A percentile compares a stretch with the other conserved stretches of the same genome.
Evolutionary conservation across 345 rosid genomes (phyloP).

Genomic region (Tarenaya hassleriana): DNA sequence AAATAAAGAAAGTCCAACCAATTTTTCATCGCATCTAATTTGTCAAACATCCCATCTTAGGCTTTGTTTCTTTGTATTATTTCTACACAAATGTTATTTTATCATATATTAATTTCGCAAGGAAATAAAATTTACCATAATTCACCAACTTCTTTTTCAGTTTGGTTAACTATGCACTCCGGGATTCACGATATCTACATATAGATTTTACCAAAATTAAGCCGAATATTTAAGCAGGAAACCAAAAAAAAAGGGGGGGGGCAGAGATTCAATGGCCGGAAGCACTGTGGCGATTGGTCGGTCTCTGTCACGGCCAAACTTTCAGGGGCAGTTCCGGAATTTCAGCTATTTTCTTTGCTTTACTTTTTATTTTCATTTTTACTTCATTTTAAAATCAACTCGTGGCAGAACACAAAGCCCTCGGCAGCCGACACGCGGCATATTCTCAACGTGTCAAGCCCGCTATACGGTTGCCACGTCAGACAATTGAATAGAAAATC

Average conservation of each 20-base stretch:
- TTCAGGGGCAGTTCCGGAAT: not conserved
- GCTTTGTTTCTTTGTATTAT: conserved; percentile 6
- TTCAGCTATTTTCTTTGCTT: not conserved
- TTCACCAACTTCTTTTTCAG: not conserved
- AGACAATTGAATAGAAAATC: conserved; percentile 3
- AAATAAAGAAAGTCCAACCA: not conserved
- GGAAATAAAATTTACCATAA: not conserved
- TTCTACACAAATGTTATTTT: not conserved
- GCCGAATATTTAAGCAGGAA: too few relatives aligned
- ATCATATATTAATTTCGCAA: not conserved
- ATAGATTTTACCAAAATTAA: conserved; percentile 1
- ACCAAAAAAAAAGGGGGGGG: too few relatives aligned
- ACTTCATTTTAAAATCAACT: too few relatives aligned
- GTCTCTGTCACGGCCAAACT: not conserved
- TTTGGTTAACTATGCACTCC: conserved; percentile 1
- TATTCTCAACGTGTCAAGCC: conserved; percentile 8
- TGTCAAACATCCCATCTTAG: not conserved
- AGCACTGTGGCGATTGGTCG: too few relatives aligned
- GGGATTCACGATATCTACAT: conserved; percentile 2
- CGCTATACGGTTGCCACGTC: conserved; percentile 12
- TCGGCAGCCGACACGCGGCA: conserved; percentile 8
- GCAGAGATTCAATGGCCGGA: too few relatives aligned
- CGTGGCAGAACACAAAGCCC: not conserved
- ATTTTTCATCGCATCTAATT: too few relatives aligned
- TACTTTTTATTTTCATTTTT: too few relatives aligned